Conservation (phyloP, 768 basidiomycete species). For the Steccherinum ochraceum region DNA sequence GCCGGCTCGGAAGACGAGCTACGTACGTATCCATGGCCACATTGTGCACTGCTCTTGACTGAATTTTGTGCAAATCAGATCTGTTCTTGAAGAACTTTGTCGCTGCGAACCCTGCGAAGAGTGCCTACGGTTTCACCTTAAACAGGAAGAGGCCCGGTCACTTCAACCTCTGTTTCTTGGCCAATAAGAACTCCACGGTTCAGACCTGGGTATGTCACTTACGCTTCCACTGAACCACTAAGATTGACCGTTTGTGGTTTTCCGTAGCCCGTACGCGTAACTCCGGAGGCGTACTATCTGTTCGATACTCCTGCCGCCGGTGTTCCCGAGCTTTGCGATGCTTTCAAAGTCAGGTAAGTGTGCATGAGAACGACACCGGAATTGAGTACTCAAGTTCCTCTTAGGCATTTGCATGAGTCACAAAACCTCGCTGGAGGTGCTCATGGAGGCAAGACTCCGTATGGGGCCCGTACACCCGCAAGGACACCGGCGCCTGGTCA, state of each 20-base stretch:
- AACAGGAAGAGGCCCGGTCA: conserved; percentile 89
- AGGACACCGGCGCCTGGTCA: conserved; percentile 49
- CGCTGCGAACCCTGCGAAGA: conserved; percentile 88
- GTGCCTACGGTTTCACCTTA: conserved; percentile 92
- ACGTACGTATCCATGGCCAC: conserved; percentile 48
- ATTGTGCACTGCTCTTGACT: not conserved
- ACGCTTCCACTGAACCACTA: not conserved
- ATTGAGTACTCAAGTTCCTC: not conserved
- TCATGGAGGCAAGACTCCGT: conserved; percentile 77
- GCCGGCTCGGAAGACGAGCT: conserved; percentile 82
- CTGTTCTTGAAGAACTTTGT: conserved; percentile 84
- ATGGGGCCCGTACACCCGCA: conserved; percentile 74
- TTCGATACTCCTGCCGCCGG: conserved; percentile 88
- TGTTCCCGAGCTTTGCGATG: conserved; percentile 91
- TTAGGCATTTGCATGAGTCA: conserved; percentile 75
- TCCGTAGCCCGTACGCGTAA: conserved; percentile 84
- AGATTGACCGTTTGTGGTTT: not conserved
- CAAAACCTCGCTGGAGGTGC: conserved; percentile 45
- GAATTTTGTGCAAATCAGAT: conserved; percentile 50
- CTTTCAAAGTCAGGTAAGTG: conserved; percentile 83
- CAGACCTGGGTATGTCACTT: conserved; percentile 79
- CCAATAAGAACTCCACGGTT: conserved; percentile 84
- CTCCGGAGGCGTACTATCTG: conserved; percentile 84
- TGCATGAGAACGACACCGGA: not conserved
- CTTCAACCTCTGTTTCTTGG: conserved; percentile 89